Evolutionary conservation across 352 stramenopile species (phyloP).

Genomic region (Phytopythium delawarense): DNA sequence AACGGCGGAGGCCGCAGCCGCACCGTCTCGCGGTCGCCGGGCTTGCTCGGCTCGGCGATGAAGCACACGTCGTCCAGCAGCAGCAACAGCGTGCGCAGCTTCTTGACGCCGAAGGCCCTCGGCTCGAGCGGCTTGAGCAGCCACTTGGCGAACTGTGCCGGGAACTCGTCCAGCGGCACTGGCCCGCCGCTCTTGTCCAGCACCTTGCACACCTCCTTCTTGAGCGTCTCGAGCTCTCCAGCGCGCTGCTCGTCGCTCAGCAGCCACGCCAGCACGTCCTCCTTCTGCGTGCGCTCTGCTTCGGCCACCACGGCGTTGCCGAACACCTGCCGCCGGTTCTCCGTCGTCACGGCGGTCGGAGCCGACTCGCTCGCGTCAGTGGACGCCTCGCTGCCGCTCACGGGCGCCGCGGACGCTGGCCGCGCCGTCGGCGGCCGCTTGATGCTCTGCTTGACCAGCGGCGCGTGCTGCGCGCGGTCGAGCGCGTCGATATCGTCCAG

Average conservation of each 20-base stretch:
- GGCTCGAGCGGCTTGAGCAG: slow-evolving; percentile 71
- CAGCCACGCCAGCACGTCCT: slow-evolving; percentile 44
- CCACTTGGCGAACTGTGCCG: slow-evolving; percentile 41
- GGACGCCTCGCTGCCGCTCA: not conserved
- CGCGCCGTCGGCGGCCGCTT: slow-evolving; percentile 31
- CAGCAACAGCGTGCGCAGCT: slow-evolving; percentile 58
- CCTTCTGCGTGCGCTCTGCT: slow-evolving; percentile 31
- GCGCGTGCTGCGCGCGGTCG: slow-evolving; percentile 48
- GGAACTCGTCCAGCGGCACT: slow-evolving; percentile 48
- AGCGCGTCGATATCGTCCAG: slow-evolving; percentile 63
- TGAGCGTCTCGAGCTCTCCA: slow-evolving; percentile 52
- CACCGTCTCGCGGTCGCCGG: slow-evolving; percentile 59
- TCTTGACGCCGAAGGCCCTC: slow-evolving; percentile 63
- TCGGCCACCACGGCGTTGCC: slow-evolving; percentile 22
- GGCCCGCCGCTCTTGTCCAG: slow-evolving; percentile 45
- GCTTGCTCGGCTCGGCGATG: slow-evolving; percentile 38
- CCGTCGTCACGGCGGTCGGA: slow-evolving; percentile 2
- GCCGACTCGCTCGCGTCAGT: not conserved
- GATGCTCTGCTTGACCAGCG: slow-evolving; percentile 54
- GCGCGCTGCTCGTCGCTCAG: slow-evolving; percentile 37
- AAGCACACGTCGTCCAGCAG: slow-evolving; percentile 54
- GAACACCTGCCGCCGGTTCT: slow-evolving; percentile 39
- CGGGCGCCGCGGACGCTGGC: not conserved
- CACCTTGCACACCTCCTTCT: slow-evolving; percentile 73
- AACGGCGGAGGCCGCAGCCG: slow-evolving; percentile 43